Percentiles rank a stretch among this genome's conserved stretches.
Evolutionary conservation across 1,139 yeast genomes (phyloP).

Genomic region (Komagataea norvegica): DNA sequence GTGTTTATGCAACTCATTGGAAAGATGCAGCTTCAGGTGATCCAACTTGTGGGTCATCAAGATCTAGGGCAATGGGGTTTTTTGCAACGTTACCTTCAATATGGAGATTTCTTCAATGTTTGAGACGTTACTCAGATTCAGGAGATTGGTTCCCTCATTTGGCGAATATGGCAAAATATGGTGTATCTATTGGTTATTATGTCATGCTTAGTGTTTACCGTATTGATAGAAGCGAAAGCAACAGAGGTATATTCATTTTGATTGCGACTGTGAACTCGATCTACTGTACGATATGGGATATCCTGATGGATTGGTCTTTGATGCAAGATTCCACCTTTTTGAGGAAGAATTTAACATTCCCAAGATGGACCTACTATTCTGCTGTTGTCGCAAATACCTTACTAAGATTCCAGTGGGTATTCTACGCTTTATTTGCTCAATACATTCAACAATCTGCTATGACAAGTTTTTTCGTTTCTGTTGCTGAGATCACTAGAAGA

Average conservation of each 20-base stretch:
- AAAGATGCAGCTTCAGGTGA: constrained; percentile 41
- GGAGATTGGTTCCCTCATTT: constrained; percentile 97
- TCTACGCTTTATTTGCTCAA: constrained; percentile 62
- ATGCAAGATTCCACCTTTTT: constrained; percentile 64
- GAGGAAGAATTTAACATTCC: constrained; percentile 64
- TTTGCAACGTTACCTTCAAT: constrained; percentile 79
- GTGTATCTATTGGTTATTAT: constrained; percentile 61
- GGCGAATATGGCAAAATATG: constrained; percentile 82
- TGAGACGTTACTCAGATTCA: constrained; percentile 87
- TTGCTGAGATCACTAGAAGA: constrained; percentile 77
- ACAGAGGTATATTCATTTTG: constrained; percentile 58
- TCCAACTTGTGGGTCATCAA: constrained; percentile 69
- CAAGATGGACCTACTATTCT: constrained; percentile 56
- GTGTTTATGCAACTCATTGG: constrained; percentile 75
- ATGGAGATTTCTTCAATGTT: constrained; percentile 88
- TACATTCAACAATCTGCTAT: constrained; percentile 87
- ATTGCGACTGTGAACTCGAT: constrained; percentile 73
- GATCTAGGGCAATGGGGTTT: constrained; percentile 76
- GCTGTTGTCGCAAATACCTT: constrained; percentile 72
- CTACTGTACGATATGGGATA: constrained; percentile 76
- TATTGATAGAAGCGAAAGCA: constrained; percentile 41
- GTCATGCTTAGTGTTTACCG: constrained; percentile 77
- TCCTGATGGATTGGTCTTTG: constrained; percentile 93
- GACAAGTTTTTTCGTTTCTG: constrained; percentile 79
- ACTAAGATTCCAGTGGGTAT: constrained; percentile 86